Evolutionary conservation across 257 asterid genomes (phyloP), one percentile per base, ranked within the genome.

Genomic region (Gentiana straminea): DNA sequence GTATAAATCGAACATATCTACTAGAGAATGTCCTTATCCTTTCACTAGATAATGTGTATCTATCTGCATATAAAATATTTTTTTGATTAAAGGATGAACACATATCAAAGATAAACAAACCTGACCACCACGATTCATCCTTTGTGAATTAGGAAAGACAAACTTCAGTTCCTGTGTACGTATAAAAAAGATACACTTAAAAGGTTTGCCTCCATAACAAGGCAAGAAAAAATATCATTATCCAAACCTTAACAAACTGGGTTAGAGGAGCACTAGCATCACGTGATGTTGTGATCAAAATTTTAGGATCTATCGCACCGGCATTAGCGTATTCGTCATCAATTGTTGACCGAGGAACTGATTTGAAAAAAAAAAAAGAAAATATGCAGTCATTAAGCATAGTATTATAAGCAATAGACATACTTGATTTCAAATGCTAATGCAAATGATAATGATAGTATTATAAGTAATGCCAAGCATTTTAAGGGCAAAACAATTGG

Each of bases 121-220:
- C 98, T 83, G 95, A 71, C 94, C 85, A 77, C 98, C 98, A 63
- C 95, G 94, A 59, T 87, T 91, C 95, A 87, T 85, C 39, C 93
- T 65, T 61, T 73, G 82, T 52, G 98, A 82, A 87, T 85, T 87
- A 53, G 95, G 98, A 64, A 91, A 87, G 15, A 91, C 93, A 59
- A 87, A 24, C 69, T 84, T 91, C 81, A 91, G 57, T 61, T 91
- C 98, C 98, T 87, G 71, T 11, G 58, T 15, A 13, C 51, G 55
- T 24, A 24, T 24, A 24, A 24, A 41, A 41, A 7, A 7, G 46
- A 41, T 6, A 2, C 7, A 41, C 7, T 7, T 41, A 41, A 41
- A 41, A 5, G 24, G 24, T 24, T 24, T 24, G 24, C 24, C 24
- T 24, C 24, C 24, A 24, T 24, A 24, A 24, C 24, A 24, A 24